Conservation (phyloP, 2,329 filamentous ascomycete genomes). For the Fonsecaea nubica region DNA sequence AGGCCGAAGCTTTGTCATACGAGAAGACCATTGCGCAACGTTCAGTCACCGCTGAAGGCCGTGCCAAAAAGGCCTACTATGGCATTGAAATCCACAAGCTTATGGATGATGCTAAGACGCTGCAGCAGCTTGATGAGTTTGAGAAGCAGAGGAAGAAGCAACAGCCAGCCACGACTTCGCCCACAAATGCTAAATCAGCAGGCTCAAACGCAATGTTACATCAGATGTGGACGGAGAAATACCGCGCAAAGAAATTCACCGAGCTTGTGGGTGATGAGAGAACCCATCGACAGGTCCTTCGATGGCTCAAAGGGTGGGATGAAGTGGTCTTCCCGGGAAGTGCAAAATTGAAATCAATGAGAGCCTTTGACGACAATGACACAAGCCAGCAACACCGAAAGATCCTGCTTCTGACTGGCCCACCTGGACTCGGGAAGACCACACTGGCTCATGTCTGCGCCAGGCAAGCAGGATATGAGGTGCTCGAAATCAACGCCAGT, state of each 20-base stretch:
- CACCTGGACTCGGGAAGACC: constrained; percentile 93
- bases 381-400: constrained; percentile 82
- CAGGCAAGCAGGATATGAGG: constrained; percentile 91
- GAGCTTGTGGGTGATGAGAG: constrained; percentile 94
- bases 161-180: constrained; percentile 39
- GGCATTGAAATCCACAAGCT: constrained; percentile 89
- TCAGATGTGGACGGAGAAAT: constrained; percentile 92
- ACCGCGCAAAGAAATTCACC: constrained; percentile 87
- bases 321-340: constrained; percentile 85
- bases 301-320: constrained; percentile 96
- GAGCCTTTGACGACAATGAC: constrained; percentile 50
- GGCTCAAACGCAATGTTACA: constrained; percentile 45
- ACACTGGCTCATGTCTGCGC: constrained; percentile 96
- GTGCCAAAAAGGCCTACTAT: constrained; percentile 74
- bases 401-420: constrained; percentile 86
- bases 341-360: constrained; percentile 57
- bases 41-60: constrained; percentile 58
- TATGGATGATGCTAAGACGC: constrained; percentile 72
- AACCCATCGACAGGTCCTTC: constrained; percentile 86
- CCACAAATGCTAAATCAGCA: constrained; percentile 40
- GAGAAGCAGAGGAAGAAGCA: constrained; percentile 40
- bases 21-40: constrained; percentile 62
- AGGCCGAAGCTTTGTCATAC: constrained; percentile 52
- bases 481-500: constrained; percentile 96
- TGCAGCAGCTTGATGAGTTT: constrained; percentile 49